Base-by-base conservation (phyloP, 257 asterid genomes). In the Lavandula angustifolia region DNA sequence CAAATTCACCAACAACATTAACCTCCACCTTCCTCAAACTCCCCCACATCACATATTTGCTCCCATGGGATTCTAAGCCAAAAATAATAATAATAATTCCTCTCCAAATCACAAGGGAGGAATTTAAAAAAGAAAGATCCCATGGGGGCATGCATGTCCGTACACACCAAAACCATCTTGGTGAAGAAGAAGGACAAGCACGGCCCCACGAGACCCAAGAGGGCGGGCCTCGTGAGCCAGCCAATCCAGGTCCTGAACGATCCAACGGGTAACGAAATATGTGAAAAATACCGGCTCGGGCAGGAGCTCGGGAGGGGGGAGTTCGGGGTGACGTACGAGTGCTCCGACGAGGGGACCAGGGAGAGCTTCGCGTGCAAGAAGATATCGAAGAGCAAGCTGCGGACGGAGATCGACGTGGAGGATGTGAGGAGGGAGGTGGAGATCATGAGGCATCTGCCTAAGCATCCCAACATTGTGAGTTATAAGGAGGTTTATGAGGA, bases 81-180 rank as follows among this genome's bases (percentile, higher is more conserved):
- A 71, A 22, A 22, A 22, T 0, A 22, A 22, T 0, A 22, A 22
- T 22, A 22, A 34, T 31, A 9, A 32, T 33, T 57, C 66, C 54
- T 16, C 35, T 51, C 27, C 16, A 6, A 16, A 40, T 22, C 1
- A 41, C 6, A 44, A 31, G 16, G 9, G 5, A 12, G 6, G 9
- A 56, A 4, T 9, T 0, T 9, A 31, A 7, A 18, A 4, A 16
- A 4, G 1, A 22, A 49, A 5, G 58, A 73, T 81, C 84, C 82
- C 91, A 87, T 91, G 97, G 97, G 96, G 52, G 64, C 88, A 58
- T 88, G 95, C 95, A 76, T 83, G 70, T 91, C 98, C 67, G 31
- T 79, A 10, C 89, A 69, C 35, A 60, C 74, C 38, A 66, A 74
- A 44, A 31, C 80, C 38, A 50, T 46, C 60, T 73, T 62, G 55